Base-by-base conservation (phyloP, 1,284 basidiomycete species). In the Peniophora sp. region DNA sequence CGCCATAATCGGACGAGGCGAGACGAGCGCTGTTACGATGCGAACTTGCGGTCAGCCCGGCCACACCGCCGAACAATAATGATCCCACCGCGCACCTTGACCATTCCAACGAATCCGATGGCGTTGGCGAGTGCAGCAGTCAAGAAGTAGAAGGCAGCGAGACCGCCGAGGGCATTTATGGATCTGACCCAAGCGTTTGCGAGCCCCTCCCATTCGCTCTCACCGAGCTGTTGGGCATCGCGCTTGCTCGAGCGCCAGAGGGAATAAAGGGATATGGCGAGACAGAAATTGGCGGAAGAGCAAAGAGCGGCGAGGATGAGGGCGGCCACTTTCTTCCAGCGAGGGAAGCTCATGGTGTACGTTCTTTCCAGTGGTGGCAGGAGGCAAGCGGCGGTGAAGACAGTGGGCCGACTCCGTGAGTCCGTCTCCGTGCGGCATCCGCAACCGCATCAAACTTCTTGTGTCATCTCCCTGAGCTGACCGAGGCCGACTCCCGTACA, bases 141-240 rank as follows among this genome's bases (percentile, higher is more conserved):
- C 2, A 75, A 70, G 63, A 87, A 85, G 64, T 89, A 88, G 14
- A 75, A 67, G 43, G 74, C 78, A 36, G 84, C 69, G 44, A 89
- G 70, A n/a, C 70, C 79, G 56, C 80, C 77, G 49, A 85, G 69
- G 45, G 77, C 76, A 56, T 86, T 79, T 52, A 78, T 68, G 47
- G 72, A 71, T 41, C 38, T n/a, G 19, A 20, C 38, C 73, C 82
- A 79, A 19, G 71, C 72, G 63, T 81, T 78, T 20, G 71, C 65
- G 2, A 77, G 72, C 19, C 75, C 72, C 63, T 88, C 85, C 84
- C 83, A 88, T 59, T 89, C 85, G 57, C 74, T 79, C 58, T 83
- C 81, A 32, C 27, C 27, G 27, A 32, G 27, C 27, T 32, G 27
- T 16, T n/a, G n/a, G 22, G 76, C 72, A 55, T 86, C 83, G 77